Base-by-base conservation (phyloP, 176 grass and related monocot genomes). In the Hsuehochloa calcarea region DNA sequence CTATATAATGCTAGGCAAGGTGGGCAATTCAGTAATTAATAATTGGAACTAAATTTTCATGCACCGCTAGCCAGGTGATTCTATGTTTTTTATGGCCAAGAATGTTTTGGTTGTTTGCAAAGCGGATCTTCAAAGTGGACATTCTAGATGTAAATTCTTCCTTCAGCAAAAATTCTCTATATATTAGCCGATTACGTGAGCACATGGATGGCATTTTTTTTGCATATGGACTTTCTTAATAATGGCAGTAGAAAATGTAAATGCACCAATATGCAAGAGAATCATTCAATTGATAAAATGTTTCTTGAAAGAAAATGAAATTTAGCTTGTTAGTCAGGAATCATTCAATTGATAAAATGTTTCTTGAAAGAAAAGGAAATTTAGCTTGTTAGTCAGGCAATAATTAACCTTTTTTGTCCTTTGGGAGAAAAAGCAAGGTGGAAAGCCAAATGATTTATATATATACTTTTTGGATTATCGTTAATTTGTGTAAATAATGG, bases 241-340 rank as follows among this genome's bases (percentile, higher is more conserved):
- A 60, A 37, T 35, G n/a, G 75, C 1, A 40, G 16, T 27, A 16
- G n/a, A 55, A 31, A 40, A 65, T 70, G 20, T 69, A 15, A 38
- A 78, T 12, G 8, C 20, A 39, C 9, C 27, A 47, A 60, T 17
- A 71, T 20, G 43, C 31, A 34, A 34, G 31, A 34, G 31, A 86
- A 65, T 19, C 31, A 51, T 47, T 43, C 10, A 74, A 74, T 10
- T 56, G 46, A 74, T 63, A 51, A 39, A 65, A 63, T 27, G 0
- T 72, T 74, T 72, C 52, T 65, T 13, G 25, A 66, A 73, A 55
- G 6, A 74, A 55, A 87, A 54, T n/a, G 17, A 78, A 80, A 47
- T 79, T 10, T 23, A 17, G 63, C 22, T 70, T 71, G 17, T 54
- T 31, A 29, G 40, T 51, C 17, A 25, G 22, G n/a, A 86, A 65